A percentile compares a stretch with the other conserved stretches of the same genome.
Evolutionary conservation across 345 rosid species (phyloP).

Genomic region (Gossypium bickii): DNA sequence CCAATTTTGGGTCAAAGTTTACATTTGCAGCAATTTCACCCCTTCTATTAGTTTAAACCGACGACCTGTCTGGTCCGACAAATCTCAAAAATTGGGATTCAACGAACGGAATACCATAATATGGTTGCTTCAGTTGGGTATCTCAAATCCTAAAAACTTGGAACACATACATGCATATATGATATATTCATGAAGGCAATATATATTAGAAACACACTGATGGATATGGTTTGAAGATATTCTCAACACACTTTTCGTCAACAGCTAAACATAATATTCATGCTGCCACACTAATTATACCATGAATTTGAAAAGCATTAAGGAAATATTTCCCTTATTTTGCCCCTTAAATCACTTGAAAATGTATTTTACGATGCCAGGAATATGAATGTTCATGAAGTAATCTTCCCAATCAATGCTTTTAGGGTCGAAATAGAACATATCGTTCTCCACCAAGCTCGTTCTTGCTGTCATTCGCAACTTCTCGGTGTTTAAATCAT

Average conservation of each 20-base stretch:
- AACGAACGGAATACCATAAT: background rate
- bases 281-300: background rate
- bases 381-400: conserved; percentile 20
- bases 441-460: conserved; percentile 3
- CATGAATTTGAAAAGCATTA: background rate
- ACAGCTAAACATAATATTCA: background rate
- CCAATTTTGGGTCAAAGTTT: background rate
- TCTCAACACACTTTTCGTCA: background rate
- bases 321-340: background rate
- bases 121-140: background rate
- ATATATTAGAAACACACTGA: background rate
- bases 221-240: background rate
- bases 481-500: conserved; percentile 27
- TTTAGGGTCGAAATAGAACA: conserved; percentile 20
- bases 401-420: conserved; percentile 20
- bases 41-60: conserved; percentile 18
- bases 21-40: background rate
- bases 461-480: conserved; percentile 18
- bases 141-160: background rate
- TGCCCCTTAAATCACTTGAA: background rate
- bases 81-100: background rate
- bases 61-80: background rate
- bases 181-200: background rate
- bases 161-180: background rate
- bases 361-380: conserved; percentile 14